Evolutionary conservation across 169 alveolate species (phyloP), one percentile per base, ranked within the genome.

Genomic region (Cryptosporidium viatorum): DNA sequence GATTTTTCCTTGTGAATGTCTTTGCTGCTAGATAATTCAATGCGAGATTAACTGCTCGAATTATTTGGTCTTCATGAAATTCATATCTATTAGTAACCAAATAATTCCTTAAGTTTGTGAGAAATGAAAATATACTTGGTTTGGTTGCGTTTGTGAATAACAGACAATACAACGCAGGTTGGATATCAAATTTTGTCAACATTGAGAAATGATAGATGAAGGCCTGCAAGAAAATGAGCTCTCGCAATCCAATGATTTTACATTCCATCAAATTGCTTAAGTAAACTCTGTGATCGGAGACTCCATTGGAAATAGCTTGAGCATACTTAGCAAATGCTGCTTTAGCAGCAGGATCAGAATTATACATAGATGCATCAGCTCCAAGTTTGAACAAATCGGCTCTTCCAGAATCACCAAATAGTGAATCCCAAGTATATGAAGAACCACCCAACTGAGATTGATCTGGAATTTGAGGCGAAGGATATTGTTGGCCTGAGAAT

Each of bases 1-100:
- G 68, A 18, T 55, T 16, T 16, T 52, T 52, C n/a, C 43, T 52
- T 26, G 48, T 8, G 29, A 73, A 59, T 33, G 51, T 23, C 52
- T 29, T 52, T 37, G 55, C 39, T 51, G 86, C 86, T 1, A 52
- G 21, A 59, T 73, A 73, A 33, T 37, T 55, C 52, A 73, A 37
- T 16, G 71, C 39, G 33, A 12, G 9, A 0, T 9, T 8, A 12
- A n/a, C 48, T 35, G 52, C 14, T 14, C 10, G 45, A 18, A 23
- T 26, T n/a, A 65, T 7, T 7, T 29, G 21, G 8, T 8, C 12
- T 6, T 59, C 39, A 3, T 23, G 23, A 35, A 33, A 48, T 0
- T 18, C 3, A 50, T 23, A 45, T 18, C 8, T 14, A 31, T 37
- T 58, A 2, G 4, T 12, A 5, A 0, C 7, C n/a, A 73, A 55